Evolutionary conservation across 179 eudicot species (phyloP).

Genomic region (Gypsophila paniculata): DNA sequence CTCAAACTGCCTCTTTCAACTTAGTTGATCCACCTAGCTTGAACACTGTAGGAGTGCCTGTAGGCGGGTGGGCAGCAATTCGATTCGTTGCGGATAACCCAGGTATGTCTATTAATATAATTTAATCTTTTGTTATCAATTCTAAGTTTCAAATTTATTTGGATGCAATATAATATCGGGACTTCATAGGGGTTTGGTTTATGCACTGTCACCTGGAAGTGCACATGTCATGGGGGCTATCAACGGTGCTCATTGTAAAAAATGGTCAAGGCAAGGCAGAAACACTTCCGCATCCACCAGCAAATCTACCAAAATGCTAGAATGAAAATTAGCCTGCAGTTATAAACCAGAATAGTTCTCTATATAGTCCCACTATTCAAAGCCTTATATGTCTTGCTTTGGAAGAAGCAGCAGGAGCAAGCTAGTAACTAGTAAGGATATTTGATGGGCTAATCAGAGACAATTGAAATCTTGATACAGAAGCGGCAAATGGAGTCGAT

Average conservation of each 20-base stretch:
- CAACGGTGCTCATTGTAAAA: conserved; percentile 54
- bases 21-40: conserved; percentile 68
- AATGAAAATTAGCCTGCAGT: conserved; percentile 4
- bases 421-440: neutral
- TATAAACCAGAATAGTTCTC: conserved; percentile 13
- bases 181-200: conserved; percentile 57
- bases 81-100: conserved; percentile 70
- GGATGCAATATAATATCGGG: neutral
- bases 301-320: conserved; percentile 54
- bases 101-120: conserved; percentile 31
- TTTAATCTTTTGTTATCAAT: neutral
- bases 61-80: conserved; percentile 78
- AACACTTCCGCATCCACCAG: conserved; percentile 58
- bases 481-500: neutral
- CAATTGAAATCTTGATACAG: neutral
- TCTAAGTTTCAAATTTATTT: neutral
- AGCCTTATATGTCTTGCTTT: neutral
- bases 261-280: conserved; percentile 53
- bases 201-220: conserved; percentile 74
- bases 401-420: neutral
- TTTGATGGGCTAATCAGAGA: conserved; percentile 1
- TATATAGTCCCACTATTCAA: neutral
- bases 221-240: conserved; percentile 66
- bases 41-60: conserved; percentile 74
- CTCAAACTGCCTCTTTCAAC: conserved; percentile 51